Percentiles rank a stretch among this genome's conserved stretches.
These are phyloP conservation scores for Candida endomychidarum DNA, from an alignment of 805 yeast genomes.

Conservation along the genomic window DNA sequence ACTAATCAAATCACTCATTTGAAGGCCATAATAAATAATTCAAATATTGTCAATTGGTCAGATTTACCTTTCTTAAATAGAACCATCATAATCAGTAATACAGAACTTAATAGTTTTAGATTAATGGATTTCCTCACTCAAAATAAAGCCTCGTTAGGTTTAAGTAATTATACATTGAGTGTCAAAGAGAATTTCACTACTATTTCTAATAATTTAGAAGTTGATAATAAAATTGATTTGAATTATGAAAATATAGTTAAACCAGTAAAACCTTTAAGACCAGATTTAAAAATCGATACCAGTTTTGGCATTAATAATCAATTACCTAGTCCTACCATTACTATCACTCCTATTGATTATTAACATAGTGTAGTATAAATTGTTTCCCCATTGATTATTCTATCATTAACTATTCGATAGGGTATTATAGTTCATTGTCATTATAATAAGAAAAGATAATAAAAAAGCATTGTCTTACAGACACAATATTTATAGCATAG, in stretches of 20 bases:
- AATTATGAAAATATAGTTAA: conserved; percentile 12
- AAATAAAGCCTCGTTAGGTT: conserved; percentile 12
- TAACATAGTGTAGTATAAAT: no score
- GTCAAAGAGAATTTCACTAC: conserved; percentile 11
- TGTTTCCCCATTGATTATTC: no score
- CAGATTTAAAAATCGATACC: conserved; percentile 12
- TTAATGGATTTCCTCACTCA: conserved; percentile 22
- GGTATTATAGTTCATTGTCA: no score
- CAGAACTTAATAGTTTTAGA: conserved; percentile 24
- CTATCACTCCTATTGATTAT: conserved; percentile 9
- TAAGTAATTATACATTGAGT: conserved; percentile 1
- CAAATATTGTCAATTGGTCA: conserved; percentile 37
- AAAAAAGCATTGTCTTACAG: no score
- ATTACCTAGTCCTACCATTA: conserved; percentile 15
- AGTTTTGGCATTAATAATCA: conserved; percentile 1
- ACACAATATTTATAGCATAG: no score
- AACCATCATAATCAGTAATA: conserved; percentile 33
- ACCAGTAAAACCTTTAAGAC: conserved; percentile 6
- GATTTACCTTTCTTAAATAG: conserved; percentile 36
- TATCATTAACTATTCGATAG: no score
- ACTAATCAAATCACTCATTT: conserved; percentile 1
- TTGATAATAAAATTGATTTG: conserved; percentile 11
- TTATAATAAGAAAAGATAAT: no score
- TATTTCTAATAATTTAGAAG: conserved; percentile 4
- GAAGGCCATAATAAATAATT: conserved; percentile 23